Evolutionary conservation across 108 stramenopile genomes (phyloP), one percentile per base, ranked within the genome.

Genomic region (Discostella pseudostelligera): DNA sequence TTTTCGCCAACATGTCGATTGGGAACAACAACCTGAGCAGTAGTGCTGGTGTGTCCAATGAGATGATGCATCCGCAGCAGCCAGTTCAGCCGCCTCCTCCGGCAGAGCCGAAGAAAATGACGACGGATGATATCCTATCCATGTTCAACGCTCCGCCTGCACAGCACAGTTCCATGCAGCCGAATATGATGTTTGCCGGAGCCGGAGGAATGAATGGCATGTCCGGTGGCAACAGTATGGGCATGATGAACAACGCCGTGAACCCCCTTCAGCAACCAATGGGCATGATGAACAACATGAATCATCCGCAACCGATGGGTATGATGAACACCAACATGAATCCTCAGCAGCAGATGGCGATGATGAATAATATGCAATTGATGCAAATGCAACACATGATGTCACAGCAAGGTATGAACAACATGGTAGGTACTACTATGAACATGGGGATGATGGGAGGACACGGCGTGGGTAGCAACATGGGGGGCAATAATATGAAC

Each of bases 101-200:
- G 28, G 22, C 62, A 17, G 59, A 54, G 32, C 59, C 62, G 42
- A 71, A 56, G 58, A 61, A 69, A 55, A 69, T 81, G 59, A 81
- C 81, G 17, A 85, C 73, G 47, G 83, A 79, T 50, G 78, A 83
- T 26, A 89, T 89, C 56, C 24, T 89, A 84, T 71, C 81, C 37
- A 75, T 89, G 80, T 89, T 89, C 63, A 69, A 76, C 29, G 47
- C 70, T 24, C 74, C 83, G 14, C 37, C 55, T 16, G 32, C 55
- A 5, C 64, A 74, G 29, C 79, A 67, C 29, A 68, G 49, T 57
- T 39, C 57, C 5, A 55, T 72, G 66, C 72, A 68, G 53, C 71
- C 67, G 49, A 60, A 67, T 49, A 61, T 61, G 32, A 32, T 32
- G 42, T 78, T 74, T 69, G 49, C 39, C 2, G 67, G 48, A 19